Conservation (phyloP, 495 filamentous ascomycete genomes). For the Hypoxylon fragiforme region DNA sequence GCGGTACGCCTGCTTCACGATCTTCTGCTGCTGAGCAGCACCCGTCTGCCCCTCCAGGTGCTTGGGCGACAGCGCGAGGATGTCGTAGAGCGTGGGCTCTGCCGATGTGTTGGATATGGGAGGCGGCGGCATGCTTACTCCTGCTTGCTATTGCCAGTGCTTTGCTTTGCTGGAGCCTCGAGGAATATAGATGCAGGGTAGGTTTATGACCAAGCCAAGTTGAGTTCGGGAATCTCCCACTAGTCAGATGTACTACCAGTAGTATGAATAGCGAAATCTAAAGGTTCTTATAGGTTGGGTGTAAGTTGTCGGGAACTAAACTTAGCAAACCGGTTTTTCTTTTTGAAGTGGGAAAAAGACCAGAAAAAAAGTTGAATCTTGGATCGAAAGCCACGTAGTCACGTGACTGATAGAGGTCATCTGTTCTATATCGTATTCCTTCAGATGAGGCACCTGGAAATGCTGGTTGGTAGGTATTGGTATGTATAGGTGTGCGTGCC, state of each 20-base stretch:
- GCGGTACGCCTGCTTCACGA: conserved; percentile 76
- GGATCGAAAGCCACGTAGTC: conserved; percentile 23
- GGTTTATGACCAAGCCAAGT: background rate
- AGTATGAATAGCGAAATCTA: background rate
- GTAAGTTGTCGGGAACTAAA: conserved; percentile 6
- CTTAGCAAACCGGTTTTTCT: conserved; percentile 29
- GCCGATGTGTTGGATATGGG: conserved; percentile 35
- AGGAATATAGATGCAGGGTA: background rate
- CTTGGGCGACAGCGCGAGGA: conserved; percentile 47
- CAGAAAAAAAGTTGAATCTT: conserved; percentile 14
- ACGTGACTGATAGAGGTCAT: conserved; percentile 6
- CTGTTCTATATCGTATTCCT: too few species aligned
- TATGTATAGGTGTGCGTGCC: too few species aligned
- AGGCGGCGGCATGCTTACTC: conserved; percentile 28
- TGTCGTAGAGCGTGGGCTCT: conserved; percentile 49
- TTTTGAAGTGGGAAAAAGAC: too few species aligned
- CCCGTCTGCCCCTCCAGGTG: conserved; percentile 32
- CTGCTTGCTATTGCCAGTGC: background rate
- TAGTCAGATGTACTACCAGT: too few species aligned
- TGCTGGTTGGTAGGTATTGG: too few species aligned
- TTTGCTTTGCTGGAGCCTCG: too few species aligned
- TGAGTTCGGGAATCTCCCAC: background rate
- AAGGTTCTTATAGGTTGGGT: conserved; percentile 9
- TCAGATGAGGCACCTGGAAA: too few species aligned
- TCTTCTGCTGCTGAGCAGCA: conserved; percentile 31